Evolutionary conservation across 1,284 basidiomycete genomes (phyloP), one percentile per base, ranked within the genome.

Genomic region (Cryptococcus sp.): DNA sequence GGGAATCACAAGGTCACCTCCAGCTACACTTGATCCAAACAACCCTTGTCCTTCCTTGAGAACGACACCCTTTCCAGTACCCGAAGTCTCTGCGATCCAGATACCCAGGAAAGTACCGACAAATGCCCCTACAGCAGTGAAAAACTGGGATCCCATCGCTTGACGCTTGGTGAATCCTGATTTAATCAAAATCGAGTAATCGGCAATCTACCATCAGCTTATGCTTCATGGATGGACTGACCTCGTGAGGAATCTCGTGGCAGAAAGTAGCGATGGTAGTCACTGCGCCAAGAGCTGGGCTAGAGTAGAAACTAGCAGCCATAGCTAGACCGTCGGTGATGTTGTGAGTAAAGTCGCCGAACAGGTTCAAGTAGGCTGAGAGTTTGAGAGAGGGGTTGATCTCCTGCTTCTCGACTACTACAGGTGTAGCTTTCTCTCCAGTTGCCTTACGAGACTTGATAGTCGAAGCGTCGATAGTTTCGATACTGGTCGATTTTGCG

Each of bases 41-140:
- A 91, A 69, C 3, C 90, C 89, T 53, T 87, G 85, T 37, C 83
- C 66, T 11, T 62, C 53, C 25, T 59, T 54, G 36, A 69, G 45
- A 13, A 56, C 55, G 2, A 55, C 44, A 2, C 56, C 57, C 39
- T 60, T 56, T n/a, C 62, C 66, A 1, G 70, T 76, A 36, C 75
- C 73, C 24, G 77, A 78, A 37, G 70, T 74, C 60, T 75, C 73
- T 14, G 85, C 78, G 51, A 91, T 87, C 49, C 83, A 87, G 67
- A 91, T 92, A 37, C 89, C 89, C 74, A 92, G 85, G 72, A 91
- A 90, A 36, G 89, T 92, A 79, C 86, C 78, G 69, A 91, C 87
- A 73, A 91, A 91, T 32, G 89, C 89, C 49, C 89, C 89, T 50
- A 91, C 80, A 25, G 89, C 89, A 34, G 89, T 92, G 55, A 91